Evolutionary conservation across 1,139 yeast genomes (phyloP).

Genomic region (Hemisphaericaspora subhashii): DNA sequence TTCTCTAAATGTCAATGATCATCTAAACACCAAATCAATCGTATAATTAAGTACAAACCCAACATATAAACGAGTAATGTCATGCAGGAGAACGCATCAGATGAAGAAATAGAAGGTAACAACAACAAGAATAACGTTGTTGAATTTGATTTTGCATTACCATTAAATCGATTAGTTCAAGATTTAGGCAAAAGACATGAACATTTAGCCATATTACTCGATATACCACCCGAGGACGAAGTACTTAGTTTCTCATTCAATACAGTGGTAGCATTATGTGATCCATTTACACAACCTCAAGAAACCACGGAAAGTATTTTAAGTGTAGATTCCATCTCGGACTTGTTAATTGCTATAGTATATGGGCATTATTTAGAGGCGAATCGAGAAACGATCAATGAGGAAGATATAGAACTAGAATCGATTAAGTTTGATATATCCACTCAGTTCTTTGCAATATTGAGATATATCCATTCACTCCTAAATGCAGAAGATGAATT

Average conservation of each 20-base stretch:
- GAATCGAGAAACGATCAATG: constrained; percentile 4
- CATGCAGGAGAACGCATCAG: constrained; percentile 25
- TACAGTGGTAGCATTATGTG: constrained; percentile 50
- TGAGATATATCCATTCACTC: constrained; percentile 38
- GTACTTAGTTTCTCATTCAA: constrained; percentile 22
- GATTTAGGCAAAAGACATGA: constrained; percentile 24
- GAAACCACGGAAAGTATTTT: constrained; percentile 54
- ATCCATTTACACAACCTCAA: constrained; percentile 68
- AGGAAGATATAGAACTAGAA: constrained; percentile 16
- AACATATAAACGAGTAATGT: constrained; percentile 17
- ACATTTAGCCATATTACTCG: constrained; percentile 19
- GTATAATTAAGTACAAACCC: not conserved
- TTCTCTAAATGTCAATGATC: not conserved
- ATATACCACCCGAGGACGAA: constrained; percentile 20
- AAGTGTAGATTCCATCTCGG: constrained; percentile 56
- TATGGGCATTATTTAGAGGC: constrained; percentile 15
- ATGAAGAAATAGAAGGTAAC: constrained; percentile 22
- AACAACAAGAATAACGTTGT: constrained; percentile 17
- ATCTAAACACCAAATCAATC: not conserved
- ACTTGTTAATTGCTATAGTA: constrained; percentile 47
- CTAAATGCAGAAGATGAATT: constrained; percentile 51
- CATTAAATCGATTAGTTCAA: constrained; percentile 16
- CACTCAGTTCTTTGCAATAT: constrained; percentile 38
- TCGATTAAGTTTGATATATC: constrained; percentile 42
- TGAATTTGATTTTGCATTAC: constrained; percentile 30